Base-by-base conservation (phyloP, 495 filamentous ascomycete genomes). In the Thermochaetoides thermophila region DNA sequence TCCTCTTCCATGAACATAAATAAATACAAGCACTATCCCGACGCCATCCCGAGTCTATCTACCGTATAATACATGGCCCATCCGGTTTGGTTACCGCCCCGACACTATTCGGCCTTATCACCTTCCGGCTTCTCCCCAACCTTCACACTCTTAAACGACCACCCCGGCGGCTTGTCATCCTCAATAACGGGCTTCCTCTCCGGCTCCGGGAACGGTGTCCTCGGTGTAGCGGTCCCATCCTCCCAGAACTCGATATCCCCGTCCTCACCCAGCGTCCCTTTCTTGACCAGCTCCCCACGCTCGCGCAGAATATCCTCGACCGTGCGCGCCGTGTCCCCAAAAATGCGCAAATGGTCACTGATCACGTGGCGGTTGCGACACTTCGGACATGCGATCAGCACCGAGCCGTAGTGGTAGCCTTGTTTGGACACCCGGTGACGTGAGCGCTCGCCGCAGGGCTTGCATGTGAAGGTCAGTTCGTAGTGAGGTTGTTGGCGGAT, bases 361-460 rank as follows among this genome's bases (percentile, higher is more conserved):
- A 99, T 95, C 34, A 96, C 60, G 62, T 99, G 89, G 14, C 84
- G 67, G 45, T 78, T 81, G 44, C 75, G 66, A 55, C 89, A 99
- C 1, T 56, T 55, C 1, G 86, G 85, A 48, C 89, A 99, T 20
- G 73, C 73, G 29, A 99, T 84, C 27, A 96, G 60, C 10, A 92
- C 79, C 1, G 80, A 81, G 16, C 89, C 89, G 16, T 75, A 59
- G 52, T 95, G 84, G 52, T 95, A 99, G 10, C 81, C 89, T 40
- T 93, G 89, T 56, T 95, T 94, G 15, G 79, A 79, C 37, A 99
- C 62, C 7, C 55, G 63, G 50, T 96, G 89, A 3, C 68, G 58
- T 4, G 81, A 86, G 18, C 91, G 76, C 4, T 65, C 48, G 7
- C 52, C 54, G 62, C 89, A 99, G 15, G 84, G 84, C 35, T 74